Base-by-base conservation (phyloP, 345 rosid species). In the Combretum micranthum region DNA sequence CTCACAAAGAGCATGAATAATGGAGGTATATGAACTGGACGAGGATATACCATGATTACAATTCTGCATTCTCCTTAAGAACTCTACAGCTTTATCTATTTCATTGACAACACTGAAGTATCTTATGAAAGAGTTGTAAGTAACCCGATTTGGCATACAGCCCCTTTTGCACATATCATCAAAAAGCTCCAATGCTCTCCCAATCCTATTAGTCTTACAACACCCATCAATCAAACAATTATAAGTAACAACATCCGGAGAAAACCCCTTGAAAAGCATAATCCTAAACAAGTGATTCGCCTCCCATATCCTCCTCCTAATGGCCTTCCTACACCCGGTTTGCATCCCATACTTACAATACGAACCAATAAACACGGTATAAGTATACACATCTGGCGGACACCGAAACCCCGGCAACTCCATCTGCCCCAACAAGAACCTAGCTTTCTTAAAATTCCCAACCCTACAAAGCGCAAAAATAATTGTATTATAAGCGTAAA, bases 161-260 rank as follows among this genome's bases (percentile, higher is more conserved):
- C 80, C 90, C 71, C 80, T 78, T 67, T 70, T 76, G 52, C 52
- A 63, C 98, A 91, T 88, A 69, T 88, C 93, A 21, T 84, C 80
- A 46, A 84, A 73, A 65, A 86, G 78, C 61, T 91, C 95, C 71
- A 83, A 20, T 18, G 90, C 95, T 75, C 98, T 75, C 71, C 71
- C 86, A 7, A 88, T 78, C 59, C 90, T 71, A 53, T 71, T 61
- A 4, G 90, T 86, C 73, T 86, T 88, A 55, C 88, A 88, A 39
- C 98, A 88, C 18, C 92, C 95, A 53, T 91, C 87, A 26, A 91
- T 88, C 87, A 88, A 75, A 59, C 96, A 88, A 56, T 91, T 88
- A 43, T 88, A 91, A 0, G 95, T 79, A 15, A 88, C 90, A 48
- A 84, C 85, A 77, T 91, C 96, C 0, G 92, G 96, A 48, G 64